Evolutionary conservation across 805 yeast genomes (phyloP).

Genomic region (Kurtzmaniella cleridarum): DNA sequence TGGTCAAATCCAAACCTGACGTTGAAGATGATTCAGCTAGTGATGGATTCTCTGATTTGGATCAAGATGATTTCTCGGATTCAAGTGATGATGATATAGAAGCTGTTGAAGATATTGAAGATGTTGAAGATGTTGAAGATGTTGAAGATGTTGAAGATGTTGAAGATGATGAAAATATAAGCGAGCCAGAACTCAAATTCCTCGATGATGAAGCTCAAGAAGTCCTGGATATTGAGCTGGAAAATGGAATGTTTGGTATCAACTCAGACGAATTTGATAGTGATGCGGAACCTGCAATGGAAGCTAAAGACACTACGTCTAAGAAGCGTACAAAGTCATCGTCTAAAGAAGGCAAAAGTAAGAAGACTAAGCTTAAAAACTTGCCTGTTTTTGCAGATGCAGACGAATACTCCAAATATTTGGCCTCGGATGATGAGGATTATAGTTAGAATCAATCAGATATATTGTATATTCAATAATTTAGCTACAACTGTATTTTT

Average conservation of each 20-base stretch:
- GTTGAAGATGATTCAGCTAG: conserved; percentile 44
- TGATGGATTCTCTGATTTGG: conserved; percentile 36
- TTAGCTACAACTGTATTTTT: too few species aligned
- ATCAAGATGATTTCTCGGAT: conserved; percentile 39
- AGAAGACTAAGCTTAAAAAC: conserved; percentile 54
- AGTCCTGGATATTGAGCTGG: conserved; percentile 10
- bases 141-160: conserved; percentile 15
- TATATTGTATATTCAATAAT: too few species aligned
- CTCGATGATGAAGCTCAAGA: conserved; percentile 18
- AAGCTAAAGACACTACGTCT: conserved; percentile 24
- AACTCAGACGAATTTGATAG: conserved; percentile 14
- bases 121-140: conserved; percentile 16
- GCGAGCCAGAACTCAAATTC: conserved; percentile 23
- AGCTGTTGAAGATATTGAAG: conserved; percentile 21
- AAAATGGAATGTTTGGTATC: conserved; percentile 14
- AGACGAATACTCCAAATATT: conserved; percentile 75
- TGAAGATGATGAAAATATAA: conserved; percentile 22
- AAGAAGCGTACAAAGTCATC: conserved; percentile 17
- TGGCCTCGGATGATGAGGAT: conserved; percentile 61
- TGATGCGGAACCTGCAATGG: conserved; percentile 16
- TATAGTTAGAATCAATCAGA: conserved; percentile 12
- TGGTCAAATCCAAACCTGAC: conserved; percentile 70
- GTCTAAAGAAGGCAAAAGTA: conserved; percentile 32
- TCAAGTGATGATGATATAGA: conserved; percentile 41
- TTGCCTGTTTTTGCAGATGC: conserved; percentile 86